Evolutionary conservation across 345 rosid genomes (phyloP).

Genomic region (Cardamine resedifolia): DNA sequence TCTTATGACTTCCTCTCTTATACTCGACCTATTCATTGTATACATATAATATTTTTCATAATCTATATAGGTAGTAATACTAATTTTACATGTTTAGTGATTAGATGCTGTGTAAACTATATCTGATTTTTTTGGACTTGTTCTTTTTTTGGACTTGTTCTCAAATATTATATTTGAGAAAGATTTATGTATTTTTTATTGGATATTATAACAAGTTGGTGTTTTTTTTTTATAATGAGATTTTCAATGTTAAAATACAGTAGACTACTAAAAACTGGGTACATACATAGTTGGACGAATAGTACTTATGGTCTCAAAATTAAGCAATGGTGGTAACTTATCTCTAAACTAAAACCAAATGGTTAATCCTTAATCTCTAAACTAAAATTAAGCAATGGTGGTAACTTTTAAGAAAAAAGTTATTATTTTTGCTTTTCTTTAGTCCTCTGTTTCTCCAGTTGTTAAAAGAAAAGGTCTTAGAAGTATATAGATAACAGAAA

Average conservation of each 20-base stretch:
- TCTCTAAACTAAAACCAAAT: no score
- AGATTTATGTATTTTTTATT: background rate
- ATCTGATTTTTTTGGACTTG: no score
- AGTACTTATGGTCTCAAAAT: no score
- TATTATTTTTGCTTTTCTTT: no score
- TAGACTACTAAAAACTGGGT: background rate
- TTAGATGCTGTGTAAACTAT: background rate
- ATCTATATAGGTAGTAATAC: background rate
- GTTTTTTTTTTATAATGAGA: background rate
- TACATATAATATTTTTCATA: background rate
- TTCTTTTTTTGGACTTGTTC: background rate
- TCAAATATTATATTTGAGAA: background rate
- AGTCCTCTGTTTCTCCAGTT: no score
- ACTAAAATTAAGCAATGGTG: no score
- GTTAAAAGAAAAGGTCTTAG: no score
- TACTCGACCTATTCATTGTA: background rate
- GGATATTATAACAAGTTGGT: background rate
- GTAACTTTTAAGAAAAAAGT: no score
- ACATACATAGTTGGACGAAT: no score
- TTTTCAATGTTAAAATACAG: background rate
- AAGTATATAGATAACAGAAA: background rate
- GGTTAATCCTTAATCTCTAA: background rate
- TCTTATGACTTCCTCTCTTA: constrained; percentile 10
- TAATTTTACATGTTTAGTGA: background rate
- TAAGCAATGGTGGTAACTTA: no score